Percentiles rank a stretch among this genome's conserved stretches.
phyloP scores from a whole-genome alignment of 108 stramenopile species.

The Skeletonema potamos region DNA sequence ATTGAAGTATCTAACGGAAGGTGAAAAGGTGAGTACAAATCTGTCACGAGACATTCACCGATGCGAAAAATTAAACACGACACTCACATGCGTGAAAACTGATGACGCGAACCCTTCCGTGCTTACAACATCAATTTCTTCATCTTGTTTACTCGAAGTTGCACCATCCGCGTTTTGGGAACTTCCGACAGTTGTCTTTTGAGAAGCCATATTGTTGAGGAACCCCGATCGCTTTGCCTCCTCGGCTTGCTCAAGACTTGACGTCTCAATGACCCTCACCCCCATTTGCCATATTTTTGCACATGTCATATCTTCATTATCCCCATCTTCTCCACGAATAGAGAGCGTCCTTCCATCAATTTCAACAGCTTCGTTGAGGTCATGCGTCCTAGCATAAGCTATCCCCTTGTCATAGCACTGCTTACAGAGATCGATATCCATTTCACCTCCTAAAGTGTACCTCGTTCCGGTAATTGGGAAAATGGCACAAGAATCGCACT shows the following conservation, averaged over 20 bases:
- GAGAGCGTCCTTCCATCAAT: conserved; percentile 53
- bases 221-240: conserved; percentile 13
- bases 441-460: conserved; percentile 62
- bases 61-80: background rate
- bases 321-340: conserved; percentile 36
- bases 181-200: background rate
- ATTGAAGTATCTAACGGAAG: background rate
- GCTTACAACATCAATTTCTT: conserved; percentile 18
- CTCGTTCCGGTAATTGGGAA: conserved; percentile 66
- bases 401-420: conserved; percentile 55
- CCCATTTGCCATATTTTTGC: conserved; percentile 67
- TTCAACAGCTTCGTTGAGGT: conserved; percentile 39
- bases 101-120: conserved; percentile 25
- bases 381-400: conserved; percentile 48
- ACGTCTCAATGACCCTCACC: conserved; percentile 49
- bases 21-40: background rate
- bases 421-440: conserved; percentile 64
- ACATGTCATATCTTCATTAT: conserved; percentile 57
- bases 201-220: conserved; percentile 12
- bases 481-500: conserved; percentile 72
- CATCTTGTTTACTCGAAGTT: conserved; percentile 1
- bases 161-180: background rate
- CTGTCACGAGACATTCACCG: background rate
- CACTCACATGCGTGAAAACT: conserved; percentile 20
- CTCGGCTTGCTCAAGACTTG: conserved; percentile 57